Evolutionary conservation across 257 asterid genomes (phyloP).

Genomic region (Solanum dulcamara): DNA sequence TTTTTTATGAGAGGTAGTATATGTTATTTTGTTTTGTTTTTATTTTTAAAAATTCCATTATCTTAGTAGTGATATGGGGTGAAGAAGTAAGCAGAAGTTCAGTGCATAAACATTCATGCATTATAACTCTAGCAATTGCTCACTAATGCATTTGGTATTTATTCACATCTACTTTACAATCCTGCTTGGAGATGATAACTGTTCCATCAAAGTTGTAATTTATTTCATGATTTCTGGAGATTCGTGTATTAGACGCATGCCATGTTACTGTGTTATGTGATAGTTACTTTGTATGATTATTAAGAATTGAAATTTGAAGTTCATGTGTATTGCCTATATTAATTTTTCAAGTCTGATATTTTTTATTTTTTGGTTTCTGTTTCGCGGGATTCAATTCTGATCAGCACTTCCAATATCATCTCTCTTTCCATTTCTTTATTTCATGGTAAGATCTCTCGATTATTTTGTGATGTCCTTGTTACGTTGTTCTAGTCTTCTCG

Average conservation of each 20-base stretch:
- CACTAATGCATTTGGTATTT: not conserved
- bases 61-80: not conserved
- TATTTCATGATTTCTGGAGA: not conserved
- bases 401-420: constrained; percentile 69
- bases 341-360: too few species aligned
- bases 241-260: not conserved
- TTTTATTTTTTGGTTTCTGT: not conserved
- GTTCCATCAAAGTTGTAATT: not conserved
- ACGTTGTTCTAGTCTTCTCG: not conserved
- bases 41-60: not conserved
- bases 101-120: too few species aligned
- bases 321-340: too few species aligned
- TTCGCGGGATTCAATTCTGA: constrained; percentile 14
- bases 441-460: constrained; percentile 39
- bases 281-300: not conserved
- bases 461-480: not conserved
- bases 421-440: constrained; percentile 64
- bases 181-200: not conserved
- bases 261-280: not conserved
- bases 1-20: too few species aligned
- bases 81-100: not conserved
- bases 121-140: too few species aligned
- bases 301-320: not conserved
- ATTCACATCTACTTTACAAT: not conserved
- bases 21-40: too few species aligned